Percentiles rank a stretch among this genome's conserved stretches.
phyloP scores from a whole-genome alignment of 108 stramenopile genomes.

The Schizochytrium sp. region DNA sequence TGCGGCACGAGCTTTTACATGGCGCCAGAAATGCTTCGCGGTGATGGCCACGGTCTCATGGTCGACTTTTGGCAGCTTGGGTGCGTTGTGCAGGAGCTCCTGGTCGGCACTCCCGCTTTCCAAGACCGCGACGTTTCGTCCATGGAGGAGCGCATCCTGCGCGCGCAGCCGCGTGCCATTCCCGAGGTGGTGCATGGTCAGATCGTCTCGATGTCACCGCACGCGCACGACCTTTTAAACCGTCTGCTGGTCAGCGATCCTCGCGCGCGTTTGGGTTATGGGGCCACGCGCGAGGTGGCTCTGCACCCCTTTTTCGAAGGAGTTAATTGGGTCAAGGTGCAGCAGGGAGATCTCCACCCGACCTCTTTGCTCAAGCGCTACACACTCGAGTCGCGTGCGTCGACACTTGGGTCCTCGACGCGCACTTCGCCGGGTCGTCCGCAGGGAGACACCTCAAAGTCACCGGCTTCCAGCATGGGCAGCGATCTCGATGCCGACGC shows the following conservation, averaged over 20 bases:
- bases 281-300: neutral
- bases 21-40: slow-evolving; percentile 33
- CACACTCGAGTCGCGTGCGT: neutral
- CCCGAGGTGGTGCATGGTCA: neutral
- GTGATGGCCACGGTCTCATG: neutral
- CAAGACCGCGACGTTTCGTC: neutral
- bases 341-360: neutral
- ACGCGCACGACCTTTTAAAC: neutral
- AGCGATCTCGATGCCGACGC: neutral
- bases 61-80: slow-evolving; percentile 19
- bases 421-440: neutral
- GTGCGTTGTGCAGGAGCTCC: neutral
- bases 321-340: neutral
- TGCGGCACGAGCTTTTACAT: slow-evolving; percentile 40
- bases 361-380: neutral
- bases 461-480: neutral
- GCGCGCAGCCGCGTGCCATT: neutral
- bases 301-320: neutral
- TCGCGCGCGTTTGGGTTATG: neutral
- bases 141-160: neutral
- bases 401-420: neutral
- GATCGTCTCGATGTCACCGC: neutral
- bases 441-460: neutral
- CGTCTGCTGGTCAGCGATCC: neutral
- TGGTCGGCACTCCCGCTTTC: neutral